Evolutionary conservation across 441 rosid genomes (phyloP).

Genomic region (Erodium trifolium): DNA sequence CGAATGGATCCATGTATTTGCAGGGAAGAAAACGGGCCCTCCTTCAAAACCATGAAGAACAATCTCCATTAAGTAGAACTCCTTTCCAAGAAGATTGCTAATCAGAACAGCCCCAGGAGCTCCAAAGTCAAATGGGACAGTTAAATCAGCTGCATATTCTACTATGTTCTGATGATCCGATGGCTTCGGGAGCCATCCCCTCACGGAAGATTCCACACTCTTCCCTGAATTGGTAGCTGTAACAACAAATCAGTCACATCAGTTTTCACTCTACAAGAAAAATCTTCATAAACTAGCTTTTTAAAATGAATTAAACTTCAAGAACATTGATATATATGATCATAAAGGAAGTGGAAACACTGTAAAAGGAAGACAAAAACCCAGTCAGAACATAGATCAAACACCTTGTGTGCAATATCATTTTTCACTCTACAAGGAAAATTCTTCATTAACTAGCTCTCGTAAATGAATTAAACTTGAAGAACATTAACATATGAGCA

Average conservation of each 20-base stretch:
- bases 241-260: slow-evolving; percentile 8
- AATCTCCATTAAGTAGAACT: slow-evolving; percentile 61
- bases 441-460: too few relatives aligned
- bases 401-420: neutral
- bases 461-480: too few relatives aligned
- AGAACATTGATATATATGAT: neutral
- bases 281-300: neutral
- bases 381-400: neutral
- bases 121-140: slow-evolving; percentile 66
- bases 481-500: too few relatives aligned
- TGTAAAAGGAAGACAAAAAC: neutral
- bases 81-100: slow-evolving; percentile 63
- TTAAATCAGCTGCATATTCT: slow-evolving; percentile 61
- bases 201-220: slow-evolving; percentile 45
- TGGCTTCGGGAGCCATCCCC: slow-evolving; percentile 61
- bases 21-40: slow-evolving; percentile 63
- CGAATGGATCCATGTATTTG: slow-evolving; percentile 81
- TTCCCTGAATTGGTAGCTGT: slow-evolving; percentile 66
- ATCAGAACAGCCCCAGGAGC: slow-evolving; percentile 68
- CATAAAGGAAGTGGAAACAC: neutral
- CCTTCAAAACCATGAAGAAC: slow-evolving; percentile 48
- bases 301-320: neutral
- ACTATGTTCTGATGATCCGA: slow-evolving; percentile 36
- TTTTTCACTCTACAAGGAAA: too few relatives aligned
- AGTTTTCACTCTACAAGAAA: too few relatives aligned